Base-by-base conservation (phyloP, 306 rosid species). In the Fagus crenata region DNA sequence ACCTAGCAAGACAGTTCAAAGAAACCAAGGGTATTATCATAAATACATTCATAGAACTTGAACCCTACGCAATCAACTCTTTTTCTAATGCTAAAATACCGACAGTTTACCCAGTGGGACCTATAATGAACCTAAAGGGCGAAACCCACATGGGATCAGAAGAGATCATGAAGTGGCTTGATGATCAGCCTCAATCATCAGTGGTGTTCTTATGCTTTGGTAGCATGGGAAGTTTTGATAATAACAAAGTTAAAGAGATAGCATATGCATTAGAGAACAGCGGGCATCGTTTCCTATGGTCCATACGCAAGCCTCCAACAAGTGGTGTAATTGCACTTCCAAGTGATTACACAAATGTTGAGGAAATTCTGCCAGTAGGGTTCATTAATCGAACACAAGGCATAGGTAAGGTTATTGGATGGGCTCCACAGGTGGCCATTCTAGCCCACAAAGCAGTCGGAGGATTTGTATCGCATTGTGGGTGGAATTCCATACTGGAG, bases 1-100 rank as follows among this genome's bases (percentile, higher is more conserved):
- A 46, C 14, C 51, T 9, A 35, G 37, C 11, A 3, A 17, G 11
- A 17, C 78, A 82, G 81, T 88, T 70, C 78, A 69, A 28, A 22
- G 83, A 86, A 56, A 82, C 84, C 1, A 86, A 83, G 72, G 89
- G 95, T 6, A 80, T 85, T 3, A 28, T 88, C 0, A 74, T 90
- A 17, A 90, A 90, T 49, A 88, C 95, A 5, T 2, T 80, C 0
- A 22, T 37, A 33, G 95, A 85, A 69, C 76, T 90, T 59, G 89
- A 86, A 49, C 79, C 81, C 8, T 37, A 74, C 14, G 74, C 83
- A 53, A 65, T 83, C 32, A 65, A 71, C 0, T 80, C 83, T 2
- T 76, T 74, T 35, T 2, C 67, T 4, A 65, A 4, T 9, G 1
- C 9, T 0, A 31, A 40, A 18, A 36, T 75, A 17, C 81, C 85